Base-by-base conservation (phyloP, 2,329 filamentous ascomycete species). In the Phymatotrichopsis omnivora region DNA sequence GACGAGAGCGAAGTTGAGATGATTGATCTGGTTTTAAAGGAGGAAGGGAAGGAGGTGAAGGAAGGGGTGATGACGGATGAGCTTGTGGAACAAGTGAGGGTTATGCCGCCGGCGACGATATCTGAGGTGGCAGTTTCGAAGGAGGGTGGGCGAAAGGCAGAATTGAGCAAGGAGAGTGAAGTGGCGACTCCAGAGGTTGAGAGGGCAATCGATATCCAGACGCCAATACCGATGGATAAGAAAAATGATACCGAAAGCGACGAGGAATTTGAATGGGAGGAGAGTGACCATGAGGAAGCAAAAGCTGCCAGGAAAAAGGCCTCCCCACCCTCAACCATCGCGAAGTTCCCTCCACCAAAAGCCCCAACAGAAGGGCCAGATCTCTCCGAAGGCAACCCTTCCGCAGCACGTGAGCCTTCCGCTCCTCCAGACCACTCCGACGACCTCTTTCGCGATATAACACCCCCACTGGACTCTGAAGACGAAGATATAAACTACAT, bases 401-500 rank as follows among this genome's bases (percentile, higher is more conserved):
- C 4, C 12, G 8, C 32, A n/a, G 16, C 32, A 29, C 35, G 11
- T 12, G 22, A 16, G 6, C 19, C 20, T 12, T 43, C 30, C 11
- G 29, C 23, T 28, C 24, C 14, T 17, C 34, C 16, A 32, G 16
- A 14, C 30, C n/a, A 11, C n/a, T 3, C 11, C 24, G 32, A 19
- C 25, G 7, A 58, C 59, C 33, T 29, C 19, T 10, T 42, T 47
- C 29, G 44, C 19, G 46, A 50, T 16, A 23, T 10, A n/a, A 47
- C 49, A 22, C 42, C 42, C 2, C 52, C 46, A 11, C 38, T 42
- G 28, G 63, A 63, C 16, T 63, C 66, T 27, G 61, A 63, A 22
- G 67, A 73, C 24, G 68, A 69, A 31, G 76, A 79, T 38, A 75
- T 80, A 16, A 34, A 49, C 10, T 22, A 45, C 20, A 79, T 81